Conservation (phyloP, 1,284 basidiomycete genomes). For the Sanguinoderma infundibulare region DNA sequence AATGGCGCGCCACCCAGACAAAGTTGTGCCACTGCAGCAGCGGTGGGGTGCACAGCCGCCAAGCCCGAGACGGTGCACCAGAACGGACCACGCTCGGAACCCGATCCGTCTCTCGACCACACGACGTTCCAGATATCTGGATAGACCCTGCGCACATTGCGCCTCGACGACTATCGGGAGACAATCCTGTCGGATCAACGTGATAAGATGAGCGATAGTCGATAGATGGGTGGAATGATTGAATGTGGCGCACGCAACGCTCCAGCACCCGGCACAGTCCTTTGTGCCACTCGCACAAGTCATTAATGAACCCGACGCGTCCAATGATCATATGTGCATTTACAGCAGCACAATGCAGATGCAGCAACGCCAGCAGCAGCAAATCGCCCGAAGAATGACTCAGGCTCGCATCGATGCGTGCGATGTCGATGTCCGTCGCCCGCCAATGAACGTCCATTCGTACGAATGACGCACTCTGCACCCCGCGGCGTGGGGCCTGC, state of each 20-base stretch:
- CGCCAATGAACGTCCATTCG: no score
- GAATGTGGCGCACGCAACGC: neutral
- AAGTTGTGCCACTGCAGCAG: constrained; percentile 18
- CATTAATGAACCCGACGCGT: neutral
- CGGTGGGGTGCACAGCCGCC: constrained; percentile 10
- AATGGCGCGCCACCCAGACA: constrained; percentile 10
- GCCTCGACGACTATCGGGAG: neutral
- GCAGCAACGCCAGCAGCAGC: neutral
- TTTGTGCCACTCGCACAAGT: constrained; percentile 2
- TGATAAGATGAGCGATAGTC: constrained; percentile 17
- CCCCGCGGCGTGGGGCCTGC: constrained; percentile 11
- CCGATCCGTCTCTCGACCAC: constrained; percentile 12
- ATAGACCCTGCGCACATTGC: neutral
- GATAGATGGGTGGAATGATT: neutral
- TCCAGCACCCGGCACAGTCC: neutral
- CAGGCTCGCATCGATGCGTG: constrained; percentile 17
- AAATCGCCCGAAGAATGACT: constrained; percentile 1
- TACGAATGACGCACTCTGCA: no score
- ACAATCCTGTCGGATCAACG: constrained; percentile 3
- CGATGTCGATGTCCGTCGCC: neutral
- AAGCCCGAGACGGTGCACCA: neutral
- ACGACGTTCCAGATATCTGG: constrained; percentile 10
- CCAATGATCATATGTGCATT: no score
- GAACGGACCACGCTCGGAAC: constrained; percentile 17
- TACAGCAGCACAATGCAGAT: constrained; percentile 1